Evolutionary conservation across 495 filamentous ascomycete species (phyloP).

Genomic region (Aspergillus asperescens): DNA sequence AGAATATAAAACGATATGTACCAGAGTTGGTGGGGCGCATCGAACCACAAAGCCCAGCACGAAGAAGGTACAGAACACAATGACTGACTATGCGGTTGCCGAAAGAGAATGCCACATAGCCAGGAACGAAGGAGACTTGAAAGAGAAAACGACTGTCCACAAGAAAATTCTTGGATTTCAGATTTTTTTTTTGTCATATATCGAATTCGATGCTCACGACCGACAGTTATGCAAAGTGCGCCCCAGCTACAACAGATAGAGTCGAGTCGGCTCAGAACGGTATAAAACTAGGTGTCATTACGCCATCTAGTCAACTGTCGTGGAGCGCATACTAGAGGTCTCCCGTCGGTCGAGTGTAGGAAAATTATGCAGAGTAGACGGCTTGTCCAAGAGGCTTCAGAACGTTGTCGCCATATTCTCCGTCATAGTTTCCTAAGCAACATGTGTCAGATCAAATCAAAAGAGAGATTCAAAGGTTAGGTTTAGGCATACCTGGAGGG

Average conservation of each 20-base stretch:
- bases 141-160: background rate
- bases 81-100: background rate
- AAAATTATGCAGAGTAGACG: conserved; percentile 23
- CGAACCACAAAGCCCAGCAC: too few species aligned
- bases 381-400: conserved; percentile 40
- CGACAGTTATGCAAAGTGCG: background rate
- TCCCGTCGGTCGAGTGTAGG: background rate
- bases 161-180: conserved; percentile 1
- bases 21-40: too few species aligned
- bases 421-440: conserved; percentile 58
- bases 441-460: conserved; percentile 20
- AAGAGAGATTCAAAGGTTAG: background rate
- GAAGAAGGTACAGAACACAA: background rate
- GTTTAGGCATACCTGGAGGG: conserved; percentile 49
- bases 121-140: background rate
- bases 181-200: background rate
- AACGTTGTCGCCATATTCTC: conserved; percentile 62
- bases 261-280: background rate
- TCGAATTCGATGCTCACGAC: conserved; percentile 1
- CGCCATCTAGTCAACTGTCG: background rate
- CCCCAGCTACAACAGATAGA: background rate
- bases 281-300: background rate
- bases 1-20: conserved; percentile 9
- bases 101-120: background rate
- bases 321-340: background rate